Evolutionary conservation across 345 rosid species (phyloP), one percentile per base, ranked within the genome.

Genomic region (Theobroma cacao): DNA sequence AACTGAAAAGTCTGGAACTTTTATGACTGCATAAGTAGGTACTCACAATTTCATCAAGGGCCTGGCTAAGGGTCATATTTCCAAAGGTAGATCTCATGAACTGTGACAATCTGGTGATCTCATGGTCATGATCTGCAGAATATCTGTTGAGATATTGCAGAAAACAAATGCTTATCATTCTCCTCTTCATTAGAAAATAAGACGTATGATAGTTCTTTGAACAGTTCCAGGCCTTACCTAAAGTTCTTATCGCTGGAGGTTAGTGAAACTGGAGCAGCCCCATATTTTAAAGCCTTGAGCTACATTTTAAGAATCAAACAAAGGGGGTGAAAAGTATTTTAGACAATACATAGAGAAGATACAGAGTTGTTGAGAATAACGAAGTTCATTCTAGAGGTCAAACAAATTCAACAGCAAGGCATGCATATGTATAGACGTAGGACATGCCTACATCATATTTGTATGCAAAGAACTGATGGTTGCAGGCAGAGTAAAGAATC

Each of bases 211-310:
- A 22, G 40, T 30, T 62, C 9, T 75, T 45, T 47, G 45, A 28
- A 43, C 6, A 20, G 14, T 61, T 75, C 20, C 18, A 61, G 55
- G 20, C 58, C 30, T 79, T 80, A 90, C 94, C 91, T 86, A 77
- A 83, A 80, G 38, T 34, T 65, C 34, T 81, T 82, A 30, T 78
- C 85, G 60, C 45, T 43, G 2, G 84, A 62, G 77, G 85, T 63
- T 20, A 87, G 58, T 26, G 83, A 82, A 20, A 92, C 28, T 47
- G 94, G 97, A 76, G 80, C 86, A 76, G 94, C 86, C 79, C 97
- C 97, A 48, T 90, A 92, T 82, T 80, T 89, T 81, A 90, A 84
- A 56, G 97, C 97, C 81, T 90, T 92, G 73, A 88, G 87, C 97
- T 92, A 77, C 87, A 84, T 75, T 79, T 80, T 71, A 61, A 45